Evolutionary conservation across 208 protist genomes (phyloP).

Genomic region (Trypanosoma mega): DNA sequence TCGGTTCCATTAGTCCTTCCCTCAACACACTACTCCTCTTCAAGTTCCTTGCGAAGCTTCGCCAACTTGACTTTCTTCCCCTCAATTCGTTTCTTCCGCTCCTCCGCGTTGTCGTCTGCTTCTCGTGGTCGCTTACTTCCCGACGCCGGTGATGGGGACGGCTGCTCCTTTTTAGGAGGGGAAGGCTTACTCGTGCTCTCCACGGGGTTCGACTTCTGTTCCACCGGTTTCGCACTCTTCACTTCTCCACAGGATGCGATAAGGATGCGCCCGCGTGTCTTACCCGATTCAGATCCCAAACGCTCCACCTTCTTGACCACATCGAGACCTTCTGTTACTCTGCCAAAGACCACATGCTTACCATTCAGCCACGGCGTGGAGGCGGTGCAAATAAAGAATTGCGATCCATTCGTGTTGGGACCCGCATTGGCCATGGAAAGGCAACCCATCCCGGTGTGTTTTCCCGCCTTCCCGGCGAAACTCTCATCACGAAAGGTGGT

Average conservation of each 20-base stretch:
- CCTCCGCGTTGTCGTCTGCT: constrained; percentile 41
- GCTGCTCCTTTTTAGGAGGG: not conserved
- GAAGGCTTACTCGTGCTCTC: not conserved
- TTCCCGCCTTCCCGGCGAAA: constrained; percentile 93
- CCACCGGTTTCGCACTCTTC: not conserved
- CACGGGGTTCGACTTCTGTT: constrained; percentile 15
- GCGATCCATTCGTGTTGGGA: constrained; percentile 96
- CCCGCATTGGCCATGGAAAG: constrained; percentile 99
- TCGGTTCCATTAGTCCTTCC: not conserved
- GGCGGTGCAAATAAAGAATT: constrained; percentile 94
- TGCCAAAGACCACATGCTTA: constrained; percentile 97
- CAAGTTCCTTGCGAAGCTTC: constrained; percentile 44
- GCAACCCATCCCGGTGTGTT: constrained; percentile 88
- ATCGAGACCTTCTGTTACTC: constrained; percentile 86
- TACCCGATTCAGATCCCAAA: constrained; percentile 67
- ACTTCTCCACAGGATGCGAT: constrained; percentile 86
- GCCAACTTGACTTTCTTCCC: constrained; percentile 66
- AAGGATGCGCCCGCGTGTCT: constrained; percentile 56
- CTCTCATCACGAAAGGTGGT: constrained; percentile 96
- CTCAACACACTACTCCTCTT: constrained; percentile 16
- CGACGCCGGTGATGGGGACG: not conserved
- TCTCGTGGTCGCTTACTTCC: constrained; percentile 23
- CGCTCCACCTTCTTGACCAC: constrained; percentile 83
- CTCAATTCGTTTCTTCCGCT: constrained; percentile 50
- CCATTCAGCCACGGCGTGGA: constrained; percentile 87